A percentile compares a stretch with the other conserved stretches of the same genome.
These are phyloP conservation scores for Avicennia marina DNA, from an alignment of 257 asterid species.

Conservation along the genomic window DNA sequence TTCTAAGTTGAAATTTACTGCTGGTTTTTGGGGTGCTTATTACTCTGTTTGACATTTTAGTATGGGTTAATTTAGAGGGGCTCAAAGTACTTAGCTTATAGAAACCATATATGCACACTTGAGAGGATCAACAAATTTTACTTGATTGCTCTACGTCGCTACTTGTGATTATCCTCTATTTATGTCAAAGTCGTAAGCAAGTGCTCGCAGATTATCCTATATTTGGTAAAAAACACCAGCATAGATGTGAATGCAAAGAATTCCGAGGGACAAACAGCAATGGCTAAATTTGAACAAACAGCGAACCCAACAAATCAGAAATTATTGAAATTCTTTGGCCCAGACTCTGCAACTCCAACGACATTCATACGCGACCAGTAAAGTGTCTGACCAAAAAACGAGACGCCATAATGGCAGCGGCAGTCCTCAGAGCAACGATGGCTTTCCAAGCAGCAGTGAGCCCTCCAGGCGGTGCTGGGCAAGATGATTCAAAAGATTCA, in stretches of 20 bases:
- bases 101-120: too few relatives aligned
- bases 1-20: background rate
- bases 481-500: background rate
- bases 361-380: background rate
- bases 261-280: conserved; percentile 26
- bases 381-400: conserved; percentile 33
- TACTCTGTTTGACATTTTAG: too few relatives aligned
- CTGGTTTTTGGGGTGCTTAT: background rate
- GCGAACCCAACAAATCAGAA: background rate
- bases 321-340: background rate
- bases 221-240: conserved; percentile 17
- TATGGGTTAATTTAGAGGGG: too few relatives aligned
- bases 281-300: conserved; percentile 13
- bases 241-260: conserved; percentile 26
- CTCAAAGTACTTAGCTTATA: too few relatives aligned
- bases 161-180: background rate
- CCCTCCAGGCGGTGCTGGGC: conserved; percentile 46
- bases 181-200: background rate
- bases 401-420: conserved; percentile 39
- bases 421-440: conserved; percentile 39
- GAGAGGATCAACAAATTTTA: background rate
- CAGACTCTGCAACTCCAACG: background rate
- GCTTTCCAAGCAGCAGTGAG: conserved; percentile 34
- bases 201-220: conserved; percentile 30
- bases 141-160: background rate